Base-by-base conservation (phyloP, 164 flowering plant genomes). In the Tetracentron sinense region DNA sequence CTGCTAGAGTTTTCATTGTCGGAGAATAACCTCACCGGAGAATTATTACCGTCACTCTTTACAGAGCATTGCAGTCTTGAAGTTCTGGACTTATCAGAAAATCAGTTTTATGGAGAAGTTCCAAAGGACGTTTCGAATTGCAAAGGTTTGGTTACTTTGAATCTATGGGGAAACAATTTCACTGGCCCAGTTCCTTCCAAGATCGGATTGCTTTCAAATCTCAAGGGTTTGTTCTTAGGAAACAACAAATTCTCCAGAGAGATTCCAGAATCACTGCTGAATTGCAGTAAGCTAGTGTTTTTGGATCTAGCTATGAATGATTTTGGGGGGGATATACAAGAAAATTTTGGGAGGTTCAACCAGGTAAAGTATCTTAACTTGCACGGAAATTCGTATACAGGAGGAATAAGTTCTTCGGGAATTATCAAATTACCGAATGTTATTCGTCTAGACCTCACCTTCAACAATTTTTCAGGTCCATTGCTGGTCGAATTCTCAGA, bases 391-490 rank as follows among this genome's bases (percentile, higher is more conserved):
- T 33, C 38, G 8, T 33, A 33, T 8, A 33, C 38, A 33, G 38
- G 38, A 33, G 38, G 38, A 33, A 33, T 33, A 4, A 33, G 4
- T 33, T 33, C 38, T 33, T 33, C 38, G 8, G 38, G 38, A 33
- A 33, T 33, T 33, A 4, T 90, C 26, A 64, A 54, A 0, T 66
- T 88, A 31, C 82, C 83, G 0, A 82, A 80, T 25, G 20, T 90
- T 19, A 11, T 20, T 11, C 49, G 49, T 15, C 1, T 46, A 17
- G 49, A 46, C 49, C 49, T 46, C 49, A 46, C 20, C 49, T 46
- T 16, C 49, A 46, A 46, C 49, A 46, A 46, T 19, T 46, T 46
- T 20, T 16, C 89, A 0, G 93, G 94, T 42, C 72, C 74, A 4
- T 72, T 93, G 42, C 96, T 94, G 0, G 66, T 80, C 17, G 20